Base-by-base conservation (phyloP, 768 basidiomycete species). In the Pleurotus tuoliensis region DNA sequence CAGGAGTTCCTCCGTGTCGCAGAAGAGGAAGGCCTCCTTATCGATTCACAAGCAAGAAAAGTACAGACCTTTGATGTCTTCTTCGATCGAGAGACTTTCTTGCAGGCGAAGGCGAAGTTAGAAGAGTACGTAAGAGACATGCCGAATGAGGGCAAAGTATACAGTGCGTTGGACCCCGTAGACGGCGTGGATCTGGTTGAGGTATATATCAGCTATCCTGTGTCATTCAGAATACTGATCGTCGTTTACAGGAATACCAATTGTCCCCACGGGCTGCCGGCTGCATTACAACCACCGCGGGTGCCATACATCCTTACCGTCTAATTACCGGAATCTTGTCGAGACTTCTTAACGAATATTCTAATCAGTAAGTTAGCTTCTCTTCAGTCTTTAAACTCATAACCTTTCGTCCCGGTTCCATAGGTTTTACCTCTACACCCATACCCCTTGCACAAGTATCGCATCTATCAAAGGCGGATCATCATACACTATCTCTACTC, bases 301-400 rank as follows among this genome's bases (percentile, higher is more conserved):
- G 84, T 1, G 83, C 88, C 0, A 68, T 86, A 25, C 86, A 90
- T 57, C 84, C 88, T 0, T 90, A 90, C 65, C 82, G 84, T 16
- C 74, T 87, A 27, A 81, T 89, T 11, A 87, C 86, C 1, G 76
- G 77, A 2, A 74, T 88, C 22, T 68, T 88, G 18, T 59, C 71
- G 12, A 80, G 80, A 44, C 77, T 88, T 1, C 67, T 88, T 5
- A 58, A 70, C 9, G 70, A 72, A n/a, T 76, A 85, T 59, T 67
- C 77, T 9, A 68, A 80, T 18, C 75, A 69, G 83, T 84, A 59
- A 59, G 76, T 67, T 7, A 2, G n/a, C 30, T 47, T 13, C 27
- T 16, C 27, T 12, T 30, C n/a, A 37, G 51, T 22, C 64, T 46
- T 37, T 16, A 40, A 43, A 46, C 48, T 24, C 11, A 47, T 16